Conservation (phyloP, 345 rosid species). For the Aurinia saxatilis region DNA sequence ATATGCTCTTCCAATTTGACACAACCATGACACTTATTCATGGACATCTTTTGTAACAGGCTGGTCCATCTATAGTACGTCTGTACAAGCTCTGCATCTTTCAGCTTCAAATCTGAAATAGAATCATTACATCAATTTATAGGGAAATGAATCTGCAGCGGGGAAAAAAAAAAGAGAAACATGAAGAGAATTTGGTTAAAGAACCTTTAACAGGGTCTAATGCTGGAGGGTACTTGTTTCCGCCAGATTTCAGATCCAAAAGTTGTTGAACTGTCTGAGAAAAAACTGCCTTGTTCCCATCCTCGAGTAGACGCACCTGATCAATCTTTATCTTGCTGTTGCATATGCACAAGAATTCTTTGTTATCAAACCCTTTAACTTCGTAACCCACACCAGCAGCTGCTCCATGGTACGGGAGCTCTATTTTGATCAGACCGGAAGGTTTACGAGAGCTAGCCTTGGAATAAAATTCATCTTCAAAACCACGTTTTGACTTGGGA, state of each 20-base stretch:
- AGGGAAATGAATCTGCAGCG: background rate
- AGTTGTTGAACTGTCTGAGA: constrained; percentile 85
- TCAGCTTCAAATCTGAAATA: constrained; percentile 70
- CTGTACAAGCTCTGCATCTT: constrained; percentile 53
- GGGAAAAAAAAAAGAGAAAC: background rate
- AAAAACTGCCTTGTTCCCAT: constrained; percentile 52
- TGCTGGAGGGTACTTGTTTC: constrained; percentile 66
- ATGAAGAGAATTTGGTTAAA: background rate
- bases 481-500: constrained; percentile 71
- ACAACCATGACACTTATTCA: constrained; percentile 87
- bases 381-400: constrained; percentile 84
- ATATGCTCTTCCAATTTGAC: constrained; percentile 79
- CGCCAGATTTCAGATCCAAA: constrained; percentile 48
- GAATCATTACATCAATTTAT: constrained; percentile 2
- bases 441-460: constrained; percentile 55
- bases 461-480: constrained; percentile 51
- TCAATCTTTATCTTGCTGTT: constrained; percentile 47
- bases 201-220: constrained; percentile 76
- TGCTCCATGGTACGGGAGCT: constrained; percentile 55
- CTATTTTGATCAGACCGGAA: constrained; percentile 52
- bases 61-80: constrained; percentile 52
- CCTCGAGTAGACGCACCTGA: constrained; percentile 65
- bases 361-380: constrained; percentile 65
- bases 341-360: constrained; percentile 67
- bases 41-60: constrained; percentile 67